These are phyloP conservation scores for Trametes maxima DNA, from an alignment of 768 basidiomycete species.

Conservation along the genomic window DNA sequence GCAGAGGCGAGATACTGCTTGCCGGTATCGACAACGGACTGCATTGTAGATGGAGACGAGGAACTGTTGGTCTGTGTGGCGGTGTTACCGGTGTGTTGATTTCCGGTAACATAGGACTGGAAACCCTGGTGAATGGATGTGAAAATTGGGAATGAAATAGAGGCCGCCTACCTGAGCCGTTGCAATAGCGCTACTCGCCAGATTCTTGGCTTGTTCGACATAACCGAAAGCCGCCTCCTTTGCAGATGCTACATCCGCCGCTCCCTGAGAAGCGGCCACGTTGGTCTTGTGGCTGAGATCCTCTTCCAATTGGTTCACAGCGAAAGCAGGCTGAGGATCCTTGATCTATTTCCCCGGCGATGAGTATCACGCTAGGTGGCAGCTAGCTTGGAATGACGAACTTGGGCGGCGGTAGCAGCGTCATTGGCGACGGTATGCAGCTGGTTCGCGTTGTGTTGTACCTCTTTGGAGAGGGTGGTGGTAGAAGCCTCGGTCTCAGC, in stretches of 20 bases:
- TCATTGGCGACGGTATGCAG: slow-evolving; percentile 50
- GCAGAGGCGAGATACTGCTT: slow-evolving; percentile 39
- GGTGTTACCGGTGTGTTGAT: slow-evolving; percentile 3
- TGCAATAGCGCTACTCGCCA: slow-evolving; percentile 45
- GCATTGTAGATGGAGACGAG: slow-evolving; percentile 36
- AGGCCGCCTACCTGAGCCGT: slow-evolving; percentile 46
- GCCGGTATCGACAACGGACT: slow-evolving; percentile 34
- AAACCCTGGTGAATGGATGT: not conserved
- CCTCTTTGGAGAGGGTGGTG: slow-evolving; percentile 41
- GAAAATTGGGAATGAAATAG: not conserved
- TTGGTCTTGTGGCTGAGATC: slow-evolving; percentile 44
- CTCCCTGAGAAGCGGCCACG: slow-evolving; percentile 58
- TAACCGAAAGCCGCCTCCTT: slow-evolving; percentile 51
- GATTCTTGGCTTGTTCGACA: slow-evolving; percentile 55
- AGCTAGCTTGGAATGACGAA: slow-evolving; percentile 21
- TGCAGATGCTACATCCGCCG: slow-evolving; percentile 48
- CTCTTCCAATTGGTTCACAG: slow-evolving; percentile 34
- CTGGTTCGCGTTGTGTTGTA: slow-evolving; percentile 50
- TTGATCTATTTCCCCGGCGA: slow-evolving; percentile 19
- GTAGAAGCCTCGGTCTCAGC: slow-evolving; percentile 53
- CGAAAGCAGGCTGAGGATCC: slow-evolving; percentile 25
- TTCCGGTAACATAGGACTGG: slow-evolving; percentile 27
- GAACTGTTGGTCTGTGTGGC: slow-evolving; percentile 35
- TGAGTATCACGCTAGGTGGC: not conserved
- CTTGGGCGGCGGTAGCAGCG: slow-evolving; percentile 57